Evolutionary conservation across 768 basidiomycete genomes (phyloP), one percentile per base, ranked within the genome.

Genomic region (Mycena rebaudengoi): DNA sequence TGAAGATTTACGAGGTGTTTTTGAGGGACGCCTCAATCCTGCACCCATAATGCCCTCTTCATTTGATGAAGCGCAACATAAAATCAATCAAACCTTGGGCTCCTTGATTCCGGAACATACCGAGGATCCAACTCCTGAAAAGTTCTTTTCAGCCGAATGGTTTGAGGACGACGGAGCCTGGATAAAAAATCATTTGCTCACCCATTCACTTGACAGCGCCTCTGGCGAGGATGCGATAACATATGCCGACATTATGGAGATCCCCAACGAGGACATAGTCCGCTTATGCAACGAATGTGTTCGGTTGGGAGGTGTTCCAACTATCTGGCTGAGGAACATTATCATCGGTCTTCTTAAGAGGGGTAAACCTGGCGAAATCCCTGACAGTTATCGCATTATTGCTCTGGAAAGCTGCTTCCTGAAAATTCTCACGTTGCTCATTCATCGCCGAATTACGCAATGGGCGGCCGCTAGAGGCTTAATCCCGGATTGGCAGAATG

Each of bases 401-500:
- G 71, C 62, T 0, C 69, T 72, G 0, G 71, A 72, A 28, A 68
- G 66, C 54, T 68, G 67, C 46, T 20, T 70, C 6, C 55, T 73
- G 0, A 73, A 73, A 44, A 44, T 69, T 7, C 55, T 73, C 51
- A 73, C 70, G 20, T 59, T 71, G 0, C 57, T 71, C 10, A 71
- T 73, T 11, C 46, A 49, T 16, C 37, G 41, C 26, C 37, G 67
- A 18, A 58, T 73, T 3, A 60, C 59, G 8, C 48, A 37, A 4
- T 73, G 63, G 65, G 58, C 54, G 1, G 71, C 70, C 7, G 48
- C 30, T 1, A 13, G 39, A 0, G 45, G 51, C 13, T 30, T 71
- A 1, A 32, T 79, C 8, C 77, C 76, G 0, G 56, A 46, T 5
- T 74, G 70, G 2, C 77, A 78, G 60, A 77, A 75, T 56, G 74